Conservation (phyloP, 2,329 filamentous ascomycete species). For the Torrubiella hemipterigena region DNA sequence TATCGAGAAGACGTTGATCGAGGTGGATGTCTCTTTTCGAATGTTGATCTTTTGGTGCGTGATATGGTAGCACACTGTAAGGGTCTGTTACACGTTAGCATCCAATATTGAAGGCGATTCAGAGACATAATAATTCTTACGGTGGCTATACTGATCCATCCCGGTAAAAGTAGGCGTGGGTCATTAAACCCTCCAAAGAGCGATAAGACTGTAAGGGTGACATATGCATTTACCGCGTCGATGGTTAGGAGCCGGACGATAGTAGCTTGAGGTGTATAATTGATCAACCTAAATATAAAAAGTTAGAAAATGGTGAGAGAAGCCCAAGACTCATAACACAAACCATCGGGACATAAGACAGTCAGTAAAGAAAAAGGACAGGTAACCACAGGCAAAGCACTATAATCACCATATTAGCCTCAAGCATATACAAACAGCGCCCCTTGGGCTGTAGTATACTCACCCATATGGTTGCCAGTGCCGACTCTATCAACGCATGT, state of each 20-base stretch:
- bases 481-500: constrained; percentile 50
- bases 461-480: constrained; percentile 65
- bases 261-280: constrained; percentile 72
- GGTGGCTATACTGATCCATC: constrained; percentile 68
- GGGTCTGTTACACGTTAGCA: constrained; percentile 32
- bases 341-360: constrained; percentile 76
- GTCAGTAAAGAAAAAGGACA: constrained; percentile 75
- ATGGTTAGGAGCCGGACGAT: constrained; percentile 68
- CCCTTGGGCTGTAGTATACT: constrained; percentile 17
- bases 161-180: constrained; percentile 58
- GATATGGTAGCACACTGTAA: constrained; percentile 65
- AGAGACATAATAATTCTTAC: constrained; percentile 33
- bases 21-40: constrained; percentile 65
- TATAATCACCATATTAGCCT: constrained; percentile 19
- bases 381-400: constrained; percentile 66
- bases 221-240: constrained; percentile 62
- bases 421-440: constrained; percentile 1
- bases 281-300: constrained; percentile 57
- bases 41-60: constrained; percentile 72
- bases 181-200: constrained; percentile 59
- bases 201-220: constrained; percentile 60
- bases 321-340: constrained; percentile 11
- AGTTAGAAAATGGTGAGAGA: constrained; percentile 3
- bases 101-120: constrained; percentile 1
- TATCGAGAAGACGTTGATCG: constrained; percentile 65